phyloP scores from a whole-genome alignment of 1,139 yeast species.

The Pichia terricola region DNA sequence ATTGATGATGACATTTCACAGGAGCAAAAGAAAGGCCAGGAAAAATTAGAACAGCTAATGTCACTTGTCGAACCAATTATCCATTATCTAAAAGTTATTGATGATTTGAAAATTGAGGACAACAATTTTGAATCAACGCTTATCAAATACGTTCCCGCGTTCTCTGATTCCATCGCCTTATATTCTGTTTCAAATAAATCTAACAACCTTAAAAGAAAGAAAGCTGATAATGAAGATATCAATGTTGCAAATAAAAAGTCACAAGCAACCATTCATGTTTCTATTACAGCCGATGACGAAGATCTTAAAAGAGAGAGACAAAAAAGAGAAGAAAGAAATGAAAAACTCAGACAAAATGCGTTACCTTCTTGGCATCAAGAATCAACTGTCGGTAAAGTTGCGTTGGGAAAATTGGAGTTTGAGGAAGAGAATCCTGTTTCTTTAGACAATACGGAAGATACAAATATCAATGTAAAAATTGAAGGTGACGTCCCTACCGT shows the following conservation, averaged over 20 bases:
- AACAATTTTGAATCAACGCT: constrained; percentile 78
- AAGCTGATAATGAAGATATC: constrained; percentile 12
- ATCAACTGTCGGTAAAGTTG: constrained; percentile 69
- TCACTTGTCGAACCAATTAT: constrained; percentile 84
- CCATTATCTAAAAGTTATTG: constrained; percentile 72
- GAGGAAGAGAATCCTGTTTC: background rate
- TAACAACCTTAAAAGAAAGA: constrained; percentile 23
- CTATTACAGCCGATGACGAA: constrained; percentile 87
- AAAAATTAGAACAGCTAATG: constrained; percentile 76
- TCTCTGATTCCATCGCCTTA: constrained; percentile 54
- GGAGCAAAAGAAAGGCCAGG: constrained; percentile 76
- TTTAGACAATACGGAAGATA: background rate
- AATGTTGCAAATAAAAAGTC: constrained; percentile 31
- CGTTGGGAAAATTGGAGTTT: constrained; percentile 41
- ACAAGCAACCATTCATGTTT: constrained; percentile 77
- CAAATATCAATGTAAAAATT: background rate
- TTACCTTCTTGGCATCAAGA: constrained; percentile 94
- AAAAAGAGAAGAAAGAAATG: constrained; percentile 58
- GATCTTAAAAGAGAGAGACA: constrained; percentile 50
- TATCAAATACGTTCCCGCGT: constrained; percentile 76
- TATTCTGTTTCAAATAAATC: constrained; percentile 42
- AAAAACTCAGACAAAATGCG: constrained; percentile 82
- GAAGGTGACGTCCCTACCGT: background rate
- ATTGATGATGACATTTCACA: constrained; percentile 84
- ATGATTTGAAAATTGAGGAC: constrained; percentile 77